These are phyloP conservation scores for sorghum (Sorghum bicolor) DNA, from an alignment of 176 grass and related monocot genomes.

Conservation along the genomic window DNA sequence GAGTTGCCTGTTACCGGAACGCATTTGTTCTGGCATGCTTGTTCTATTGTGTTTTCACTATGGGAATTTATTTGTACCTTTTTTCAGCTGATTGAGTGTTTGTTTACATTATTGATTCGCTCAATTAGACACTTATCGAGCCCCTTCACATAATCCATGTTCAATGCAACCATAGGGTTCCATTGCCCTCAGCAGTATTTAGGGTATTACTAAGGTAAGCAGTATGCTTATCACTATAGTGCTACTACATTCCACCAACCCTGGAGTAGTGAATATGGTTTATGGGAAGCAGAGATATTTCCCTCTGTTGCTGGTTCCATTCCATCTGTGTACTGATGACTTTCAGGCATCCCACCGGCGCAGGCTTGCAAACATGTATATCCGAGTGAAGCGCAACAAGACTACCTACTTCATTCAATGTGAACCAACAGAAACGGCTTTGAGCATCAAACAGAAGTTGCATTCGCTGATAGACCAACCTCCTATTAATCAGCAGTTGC, in stretches of 20 bases:
- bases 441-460: conserved; percentile 76
- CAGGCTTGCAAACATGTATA: conserved; percentile 74
- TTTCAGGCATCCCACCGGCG: conserved; percentile 1
- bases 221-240: neutral
- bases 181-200: neutral
- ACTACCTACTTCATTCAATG: conserved; percentile 78
- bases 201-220: neutral
- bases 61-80: neutral
- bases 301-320: neutral
- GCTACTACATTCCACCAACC: neutral
- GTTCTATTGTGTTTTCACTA: neutral
- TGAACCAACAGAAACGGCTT: conserved; percentile 59
- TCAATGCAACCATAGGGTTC: neutral
- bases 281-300: neutral
- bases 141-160: neutral
- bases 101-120: neutral
- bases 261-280: neutral
- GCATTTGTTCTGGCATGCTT: neutral
- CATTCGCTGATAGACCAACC: conserved; percentile 51
- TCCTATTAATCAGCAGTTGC: conserved; percentile 45
- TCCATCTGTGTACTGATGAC: neutral
- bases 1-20: neutral
- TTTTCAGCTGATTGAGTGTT: neutral
- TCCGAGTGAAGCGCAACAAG: conserved; percentile 83
- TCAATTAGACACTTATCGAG: neutral